Evolutionary conservation across 306 rosid genomes (phyloP).

Genomic region (Cicer cuneatum): DNA sequence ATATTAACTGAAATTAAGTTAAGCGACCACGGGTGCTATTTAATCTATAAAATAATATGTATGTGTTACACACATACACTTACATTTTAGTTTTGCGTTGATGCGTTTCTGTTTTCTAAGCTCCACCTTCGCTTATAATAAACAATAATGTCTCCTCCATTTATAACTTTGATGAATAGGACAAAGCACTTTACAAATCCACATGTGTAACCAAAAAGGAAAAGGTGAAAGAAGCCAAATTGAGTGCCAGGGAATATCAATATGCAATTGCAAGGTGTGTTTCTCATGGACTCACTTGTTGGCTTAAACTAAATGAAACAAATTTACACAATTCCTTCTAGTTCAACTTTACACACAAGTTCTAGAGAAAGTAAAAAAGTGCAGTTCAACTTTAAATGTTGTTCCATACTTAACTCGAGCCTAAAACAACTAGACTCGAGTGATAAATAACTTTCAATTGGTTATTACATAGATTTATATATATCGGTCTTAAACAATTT

Average conservation of each 20-base stretch:
- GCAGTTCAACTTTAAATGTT: neutral
- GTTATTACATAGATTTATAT: too few species aligned
- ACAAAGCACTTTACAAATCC: conserved; percentile 31
- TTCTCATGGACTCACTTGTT: conserved; percentile 35
- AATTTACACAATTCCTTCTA: conserved; percentile 8
- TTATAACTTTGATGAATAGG: neutral
- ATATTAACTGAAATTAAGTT: too few species aligned
- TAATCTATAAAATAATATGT: too few species aligned
- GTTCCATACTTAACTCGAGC: too few species aligned
- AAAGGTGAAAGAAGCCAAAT: conserved; percentile 24
- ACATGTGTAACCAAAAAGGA: conserved; percentile 20
- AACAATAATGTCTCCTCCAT: neutral
- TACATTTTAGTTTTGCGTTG: neutral
- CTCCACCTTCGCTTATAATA: neutral
- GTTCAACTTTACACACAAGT: conserved; percentile 35
- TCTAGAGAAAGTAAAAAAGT: neutral
- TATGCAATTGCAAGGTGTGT: neutral
- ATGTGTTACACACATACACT: too few species aligned
- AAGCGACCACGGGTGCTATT: too few species aligned
- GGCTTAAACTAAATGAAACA: conserved; percentile 24
- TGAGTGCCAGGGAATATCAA: neutral
- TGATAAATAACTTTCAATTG: too few species aligned
- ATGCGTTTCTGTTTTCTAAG: neutral
- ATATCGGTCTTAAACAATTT: too few species aligned
- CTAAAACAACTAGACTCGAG: too few species aligned